Conservation (phyloP, 768 basidiomycete genomes). For the Boletus vinaceobasis region DNA sequence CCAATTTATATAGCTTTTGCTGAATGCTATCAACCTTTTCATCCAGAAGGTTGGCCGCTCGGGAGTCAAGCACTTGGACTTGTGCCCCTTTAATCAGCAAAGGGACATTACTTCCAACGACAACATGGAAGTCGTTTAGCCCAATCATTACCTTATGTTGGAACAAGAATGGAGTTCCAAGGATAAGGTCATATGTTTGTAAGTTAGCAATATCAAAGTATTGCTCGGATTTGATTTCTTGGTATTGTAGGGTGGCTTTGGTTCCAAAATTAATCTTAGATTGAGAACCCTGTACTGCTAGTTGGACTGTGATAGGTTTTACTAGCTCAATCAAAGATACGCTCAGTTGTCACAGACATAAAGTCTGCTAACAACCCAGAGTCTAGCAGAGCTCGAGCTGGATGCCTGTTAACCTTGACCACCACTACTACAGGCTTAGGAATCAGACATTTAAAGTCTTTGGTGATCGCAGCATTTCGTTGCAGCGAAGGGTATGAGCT, state of each 20-base stretch:
- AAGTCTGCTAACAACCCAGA: slow-evolving; percentile 30
- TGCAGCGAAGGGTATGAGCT: too few species aligned
- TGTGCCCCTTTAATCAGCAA: background rate
- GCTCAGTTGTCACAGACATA: slow-evolving; percentile 27
- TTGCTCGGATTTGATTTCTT: too few species aligned
- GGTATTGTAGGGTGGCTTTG: too few species aligned
- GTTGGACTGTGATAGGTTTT: slow-evolving; percentile 27
- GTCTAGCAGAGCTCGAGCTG: slow-evolving; percentile 20
- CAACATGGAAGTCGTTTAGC: too few species aligned
- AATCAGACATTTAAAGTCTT: background rate
- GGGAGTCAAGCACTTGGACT: background rate
- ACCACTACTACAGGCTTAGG: slow-evolving; percentile 14
- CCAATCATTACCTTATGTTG: too few species aligned
- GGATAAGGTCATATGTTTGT: too few species aligned
- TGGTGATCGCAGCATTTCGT: too few species aligned
- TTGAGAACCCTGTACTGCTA: slow-evolving; percentile 30
- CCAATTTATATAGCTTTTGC: background rate
- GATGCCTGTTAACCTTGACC: slow-evolving; percentile 15
- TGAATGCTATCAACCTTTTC: background rate
- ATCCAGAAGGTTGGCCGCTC: background rate
- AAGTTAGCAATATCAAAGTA: too few species aligned
- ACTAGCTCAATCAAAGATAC: slow-evolving; percentile 4
- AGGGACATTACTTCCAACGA: too few species aligned
- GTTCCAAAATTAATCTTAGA: slow-evolving; percentile 5
- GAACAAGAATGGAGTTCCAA: too few species aligned